phyloP scores from a whole-genome alignment of 805 yeast genomes.

The Kurtzmaniella cleridarum region DNA sequence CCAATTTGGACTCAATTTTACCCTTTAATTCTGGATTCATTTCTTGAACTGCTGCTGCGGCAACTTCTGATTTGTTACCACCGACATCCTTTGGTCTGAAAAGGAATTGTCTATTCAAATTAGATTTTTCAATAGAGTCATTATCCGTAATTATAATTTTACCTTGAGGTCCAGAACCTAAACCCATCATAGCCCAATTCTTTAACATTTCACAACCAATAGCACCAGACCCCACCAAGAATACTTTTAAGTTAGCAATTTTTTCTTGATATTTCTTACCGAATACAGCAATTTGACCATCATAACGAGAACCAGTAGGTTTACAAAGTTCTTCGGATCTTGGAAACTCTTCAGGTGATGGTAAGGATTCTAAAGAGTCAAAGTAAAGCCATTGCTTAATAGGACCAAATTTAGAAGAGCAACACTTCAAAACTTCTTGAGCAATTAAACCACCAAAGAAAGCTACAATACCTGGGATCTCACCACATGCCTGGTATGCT shows the following conservation, averaged over 20 bases:
- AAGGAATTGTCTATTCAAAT: slow-evolving; percentile 91
- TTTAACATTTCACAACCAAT: slow-evolving; percentile 98
- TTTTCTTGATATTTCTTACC: slow-evolving; percentile 73
- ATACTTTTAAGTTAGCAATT: slow-evolving; percentile 73
- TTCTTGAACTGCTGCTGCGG: slow-evolving; percentile 72
- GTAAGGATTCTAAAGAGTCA: slow-evolving; percentile 90
- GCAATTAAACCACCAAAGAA: slow-evolving; percentile 92
- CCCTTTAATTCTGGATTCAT: slow-evolving; percentile 86
- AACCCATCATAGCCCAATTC: slow-evolving; percentile 96
- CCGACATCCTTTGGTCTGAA: slow-evolving; percentile 96
- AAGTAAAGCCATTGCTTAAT: slow-evolving; percentile 87
- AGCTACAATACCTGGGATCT: slow-evolving; percentile 83
- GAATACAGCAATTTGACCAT: slow-evolving; percentile 91
- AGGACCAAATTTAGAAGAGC: slow-evolving; percentile 94
- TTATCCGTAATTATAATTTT: slow-evolving; percentile 83
- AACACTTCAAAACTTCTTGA: slow-evolving; percentile 92
- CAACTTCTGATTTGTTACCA: slow-evolving; percentile 80
- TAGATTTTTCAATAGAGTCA: slow-evolving; percentile 92
- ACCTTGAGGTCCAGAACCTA: slow-evolving; percentile 90
- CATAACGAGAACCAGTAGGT: slow-evolving; percentile 81
- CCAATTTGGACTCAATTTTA: slow-evolving; percentile 69
- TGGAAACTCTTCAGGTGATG: slow-evolving; percentile 49
- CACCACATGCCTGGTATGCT: slow-evolving; percentile 85
- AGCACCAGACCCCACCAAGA: slow-evolving; percentile 96
- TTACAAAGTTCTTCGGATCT: slow-evolving; percentile 68